These are phyloP conservation scores for Phylloporus arenicola DNA, from an alignment of 768 basidiomycete species.

Conservation along the genomic window DNA sequence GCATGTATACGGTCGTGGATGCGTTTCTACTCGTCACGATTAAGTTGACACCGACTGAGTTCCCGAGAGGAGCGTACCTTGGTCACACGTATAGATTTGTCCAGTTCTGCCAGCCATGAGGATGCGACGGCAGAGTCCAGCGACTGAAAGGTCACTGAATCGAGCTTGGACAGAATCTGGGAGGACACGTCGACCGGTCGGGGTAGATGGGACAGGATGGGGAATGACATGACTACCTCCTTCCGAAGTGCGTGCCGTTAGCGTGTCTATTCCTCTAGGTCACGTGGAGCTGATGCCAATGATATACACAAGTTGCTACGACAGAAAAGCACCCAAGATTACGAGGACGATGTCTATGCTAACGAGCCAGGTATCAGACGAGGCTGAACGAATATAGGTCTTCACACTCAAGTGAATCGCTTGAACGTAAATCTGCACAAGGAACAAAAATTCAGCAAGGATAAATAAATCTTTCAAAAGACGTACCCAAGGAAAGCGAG, in stretches of 20 bases:
- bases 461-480: not conserved
- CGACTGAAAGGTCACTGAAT: slow-evolving; percentile 51
- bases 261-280: not conserved
- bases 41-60: not conserved
- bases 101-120: slow-evolving; percentile 69
- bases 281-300: slow-evolving; percentile 16
- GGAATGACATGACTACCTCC: slow-evolving; percentile 58
- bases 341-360: slow-evolving; percentile 25
- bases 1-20: slow-evolving; percentile 70
- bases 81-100: slow-evolving; percentile 62
- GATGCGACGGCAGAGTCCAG: slow-evolving; percentile 56
- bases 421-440: slow-evolving; percentile 75
- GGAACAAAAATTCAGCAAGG: not conserved
- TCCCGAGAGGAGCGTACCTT: slow-evolving; percentile 45
- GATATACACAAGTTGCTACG: slow-evolving; percentile 17
- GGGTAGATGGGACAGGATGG: slow-evolving; percentile 68
- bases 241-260: not conserved
- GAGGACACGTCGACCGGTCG: slow-evolving; percentile 69
- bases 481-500: slow-evolving; percentile 62
- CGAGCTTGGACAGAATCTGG: slow-evolving; percentile 62
- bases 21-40: slow-evolving; percentile 41
- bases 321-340: slow-evolving; percentile 22
- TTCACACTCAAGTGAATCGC: slow-evolving; percentile 44
- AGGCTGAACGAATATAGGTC: slow-evolving; percentile 1
- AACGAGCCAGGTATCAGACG: slow-evolving; percentile 23